Conservation (phyloP, 176 grass and related monocot species). For the Miscanthus lutarioriparius region DNA sequence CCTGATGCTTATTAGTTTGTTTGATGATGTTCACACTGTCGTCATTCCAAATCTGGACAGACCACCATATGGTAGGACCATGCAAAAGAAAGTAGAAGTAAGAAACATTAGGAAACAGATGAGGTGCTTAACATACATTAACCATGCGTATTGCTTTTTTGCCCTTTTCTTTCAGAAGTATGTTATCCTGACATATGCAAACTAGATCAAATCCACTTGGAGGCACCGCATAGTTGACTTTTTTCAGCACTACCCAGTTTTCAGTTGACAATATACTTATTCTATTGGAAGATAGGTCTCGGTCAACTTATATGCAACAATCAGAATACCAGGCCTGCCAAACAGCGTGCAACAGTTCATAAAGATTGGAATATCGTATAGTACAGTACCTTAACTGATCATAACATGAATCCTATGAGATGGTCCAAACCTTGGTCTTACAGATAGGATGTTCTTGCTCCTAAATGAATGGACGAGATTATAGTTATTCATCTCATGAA, state of each 20-base stretch:
- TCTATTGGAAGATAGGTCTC: background rate
- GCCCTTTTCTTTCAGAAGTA: background rate
- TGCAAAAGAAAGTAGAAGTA: background rate
- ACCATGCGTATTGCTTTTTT: background rate
- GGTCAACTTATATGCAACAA: background rate
- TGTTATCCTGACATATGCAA: background rate
- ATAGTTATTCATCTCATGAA: background rate
- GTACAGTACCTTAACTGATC: background rate
- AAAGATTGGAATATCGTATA: background rate
- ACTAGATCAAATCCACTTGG: background rate
- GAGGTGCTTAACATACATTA: background rate
- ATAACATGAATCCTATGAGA: background rate
- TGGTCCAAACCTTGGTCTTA: background rate
- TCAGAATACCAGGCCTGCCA: slow-evolving; percentile 11
- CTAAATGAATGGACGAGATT: background rate
- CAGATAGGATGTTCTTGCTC: background rate
- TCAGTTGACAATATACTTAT: slow-evolving; percentile 13
- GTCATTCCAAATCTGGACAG: background rate
- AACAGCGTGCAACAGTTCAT: background rate
- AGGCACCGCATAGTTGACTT: background rate
- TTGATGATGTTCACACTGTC: background rate
- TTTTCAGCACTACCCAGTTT: background rate
- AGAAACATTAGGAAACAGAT: background rate
- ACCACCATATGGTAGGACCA: background rate
- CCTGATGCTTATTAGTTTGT: background rate